Percentiles rank a stretch among this genome's conserved stretches.
Conservation (phyloP, 1,284 basidiomycete species). For the Schizophyllum amplum region DNA sequence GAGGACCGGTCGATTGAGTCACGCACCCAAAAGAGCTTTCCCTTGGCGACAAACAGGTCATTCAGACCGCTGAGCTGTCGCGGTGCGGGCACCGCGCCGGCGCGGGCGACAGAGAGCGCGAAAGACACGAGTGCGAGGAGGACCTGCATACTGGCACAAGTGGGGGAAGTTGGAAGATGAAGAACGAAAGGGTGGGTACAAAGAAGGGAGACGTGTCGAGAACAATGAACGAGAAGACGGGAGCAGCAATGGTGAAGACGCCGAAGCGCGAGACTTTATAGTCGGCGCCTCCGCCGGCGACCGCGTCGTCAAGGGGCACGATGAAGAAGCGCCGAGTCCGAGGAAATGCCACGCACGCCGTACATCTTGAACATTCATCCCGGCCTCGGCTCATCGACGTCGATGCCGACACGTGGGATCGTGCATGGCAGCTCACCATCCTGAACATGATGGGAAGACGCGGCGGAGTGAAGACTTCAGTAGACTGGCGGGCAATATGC, state of each 20-base stretch:
- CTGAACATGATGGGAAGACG: too few species aligned
- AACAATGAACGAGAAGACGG: neutral
- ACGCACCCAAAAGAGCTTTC: neutral
- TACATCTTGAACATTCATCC: too few species aligned
- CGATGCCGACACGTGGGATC: too few species aligned
- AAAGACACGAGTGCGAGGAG: neutral
- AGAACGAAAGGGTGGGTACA: neutral
- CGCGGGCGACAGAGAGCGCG: neutral
- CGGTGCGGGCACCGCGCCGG: neutral
- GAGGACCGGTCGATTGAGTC: too few species aligned
- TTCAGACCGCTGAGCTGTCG: neutral
- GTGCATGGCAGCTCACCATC: too few species aligned
- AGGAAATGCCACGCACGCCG: neutral
- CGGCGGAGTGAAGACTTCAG: too few species aligned
- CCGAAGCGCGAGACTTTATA: too few species aligned
- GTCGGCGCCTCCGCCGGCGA: neutral
- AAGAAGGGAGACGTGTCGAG: neutral
- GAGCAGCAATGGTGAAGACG: too few species aligned
- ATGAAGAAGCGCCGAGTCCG: neutral
- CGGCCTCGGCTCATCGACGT: too few species aligned
- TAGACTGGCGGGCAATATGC: too few species aligned
- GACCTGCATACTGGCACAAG: neutral
- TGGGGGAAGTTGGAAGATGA: neutral
- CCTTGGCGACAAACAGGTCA: neutral
- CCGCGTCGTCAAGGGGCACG: neutral